Conservation (phyloP, 306 rosid species). For the Psophocarpus tetragonolobus region DNA sequence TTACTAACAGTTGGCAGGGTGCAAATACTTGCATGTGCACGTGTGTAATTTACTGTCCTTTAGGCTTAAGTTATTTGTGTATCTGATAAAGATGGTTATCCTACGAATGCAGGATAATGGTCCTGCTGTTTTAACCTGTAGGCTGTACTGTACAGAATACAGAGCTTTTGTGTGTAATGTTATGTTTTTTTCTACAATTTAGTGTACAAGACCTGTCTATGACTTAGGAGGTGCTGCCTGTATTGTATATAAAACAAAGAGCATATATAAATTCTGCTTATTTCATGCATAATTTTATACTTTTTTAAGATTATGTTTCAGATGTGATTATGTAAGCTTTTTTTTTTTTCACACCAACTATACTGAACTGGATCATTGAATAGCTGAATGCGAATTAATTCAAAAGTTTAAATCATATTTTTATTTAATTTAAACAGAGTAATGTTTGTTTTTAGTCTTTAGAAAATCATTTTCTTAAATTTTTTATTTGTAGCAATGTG, state of each 20-base stretch:
- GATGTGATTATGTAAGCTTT: too few relatives aligned
- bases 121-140: slow-evolving; percentile 25
- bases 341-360: neutral
- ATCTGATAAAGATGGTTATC: slow-evolving; percentile 14
- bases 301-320: too few relatives aligned
- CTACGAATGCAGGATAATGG: slow-evolving; percentile 12
- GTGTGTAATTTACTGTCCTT: neutral
- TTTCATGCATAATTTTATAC: neutral
- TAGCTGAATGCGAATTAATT: neutral
- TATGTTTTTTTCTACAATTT: neutral
- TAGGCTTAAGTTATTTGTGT: slow-evolving; percentile 7
- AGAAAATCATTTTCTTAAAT: too few relatives aligned
- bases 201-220: neutral
- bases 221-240: neutral
- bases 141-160: slow-evolving; percentile 43
- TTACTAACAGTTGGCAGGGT: slow-evolving; percentile 20
- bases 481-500: too few relatives aligned
- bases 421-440: too few relatives aligned
- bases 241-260: neutral
- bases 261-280: neutral
- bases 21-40: neutral
- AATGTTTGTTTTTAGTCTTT: too few relatives aligned
- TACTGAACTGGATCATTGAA: neutral
- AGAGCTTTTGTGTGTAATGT: neutral
- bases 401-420: too few relatives aligned